phyloP scores from a whole-genome alignment of 345 rosid species.

The Trapa incisa region DNA sequence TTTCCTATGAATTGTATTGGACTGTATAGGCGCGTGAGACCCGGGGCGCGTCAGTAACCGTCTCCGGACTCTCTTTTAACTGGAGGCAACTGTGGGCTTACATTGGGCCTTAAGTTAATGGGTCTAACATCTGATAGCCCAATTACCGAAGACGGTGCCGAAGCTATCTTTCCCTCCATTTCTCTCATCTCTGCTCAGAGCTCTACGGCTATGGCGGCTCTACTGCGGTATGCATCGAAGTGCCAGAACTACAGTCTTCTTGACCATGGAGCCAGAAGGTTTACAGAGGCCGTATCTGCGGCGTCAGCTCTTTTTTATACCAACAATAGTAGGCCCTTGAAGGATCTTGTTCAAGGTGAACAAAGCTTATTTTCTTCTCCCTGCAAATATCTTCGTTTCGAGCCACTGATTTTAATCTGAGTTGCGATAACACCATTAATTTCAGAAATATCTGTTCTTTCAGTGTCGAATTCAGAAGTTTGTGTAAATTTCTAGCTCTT shows the following conservation, averaged over 20 bases:
- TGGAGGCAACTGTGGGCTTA: too few species aligned
- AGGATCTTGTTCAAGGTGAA: conserved; percentile 31
- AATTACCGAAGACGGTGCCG: not conserved
- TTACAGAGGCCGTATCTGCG: conserved; percentile 5
- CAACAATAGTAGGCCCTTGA: conserved; percentile 11
- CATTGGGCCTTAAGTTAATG: too few species aligned
- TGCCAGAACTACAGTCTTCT: conserved; percentile 11
- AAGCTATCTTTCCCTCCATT: conserved; percentile 5
- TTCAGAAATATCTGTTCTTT: not conserved
- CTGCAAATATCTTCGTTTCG: not conserved
- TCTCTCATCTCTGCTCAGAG: not conserved
- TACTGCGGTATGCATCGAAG: conserved; percentile 17
- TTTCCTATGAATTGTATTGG: not conserved
- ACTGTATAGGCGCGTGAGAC: conserved; percentile 10
- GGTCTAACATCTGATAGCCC: not conserved
- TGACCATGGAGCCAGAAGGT: conserved; percentile 11
- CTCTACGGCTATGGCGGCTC: conserved; percentile 18
- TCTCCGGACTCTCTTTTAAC: not conserved
- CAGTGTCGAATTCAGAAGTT: not conserved
- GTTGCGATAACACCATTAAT: not conserved
- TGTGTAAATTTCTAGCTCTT: not conserved
- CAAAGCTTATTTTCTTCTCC: not conserved
- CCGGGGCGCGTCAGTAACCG: conserved; percentile 3
- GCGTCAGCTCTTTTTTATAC: conserved; percentile 13
- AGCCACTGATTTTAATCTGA: not conserved